Conservation (phyloP, 306 rosid species). For the Acacia acuminata region DNA sequence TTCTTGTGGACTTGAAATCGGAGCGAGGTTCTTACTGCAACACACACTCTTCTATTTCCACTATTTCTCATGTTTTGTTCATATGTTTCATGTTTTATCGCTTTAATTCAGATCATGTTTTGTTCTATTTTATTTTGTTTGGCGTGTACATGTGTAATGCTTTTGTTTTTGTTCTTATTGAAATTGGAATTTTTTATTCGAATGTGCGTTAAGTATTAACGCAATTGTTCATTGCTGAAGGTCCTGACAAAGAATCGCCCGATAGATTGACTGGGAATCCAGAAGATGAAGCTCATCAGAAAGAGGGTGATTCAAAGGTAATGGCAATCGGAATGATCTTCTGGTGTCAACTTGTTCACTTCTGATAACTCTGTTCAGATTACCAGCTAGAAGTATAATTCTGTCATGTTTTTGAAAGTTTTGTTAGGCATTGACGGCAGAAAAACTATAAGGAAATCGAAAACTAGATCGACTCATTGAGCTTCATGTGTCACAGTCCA, state of each 20-base stretch:
- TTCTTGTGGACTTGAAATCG: slow-evolving; percentile 69
- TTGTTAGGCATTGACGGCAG: slow-evolving; percentile 6
- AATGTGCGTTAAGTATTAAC: slow-evolving; percentile 8
- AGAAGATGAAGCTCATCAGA: slow-evolving; percentile 36
- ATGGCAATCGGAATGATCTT: not conserved
- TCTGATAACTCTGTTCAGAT: not conserved
- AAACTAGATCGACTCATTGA: slow-evolving; percentile 14
- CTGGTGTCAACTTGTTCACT: not conserved
- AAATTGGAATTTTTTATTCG: not conserved
- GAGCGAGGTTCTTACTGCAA: slow-evolving; percentile 54
- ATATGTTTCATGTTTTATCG: not conserved
- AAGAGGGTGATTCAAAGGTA: slow-evolving; percentile 62
- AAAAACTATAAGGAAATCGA: slow-evolving; percentile 9
- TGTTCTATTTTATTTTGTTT: not conserved
- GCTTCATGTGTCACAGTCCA: not conserved
- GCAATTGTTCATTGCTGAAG: slow-evolving; percentile 49
- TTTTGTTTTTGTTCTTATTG: not conserved
- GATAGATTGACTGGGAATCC: slow-evolving; percentile 31
- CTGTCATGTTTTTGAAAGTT: not conserved
- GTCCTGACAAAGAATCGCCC: slow-evolving; percentile 55
- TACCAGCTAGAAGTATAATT: slow-evolving; percentile 11
- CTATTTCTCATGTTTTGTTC: not conserved
- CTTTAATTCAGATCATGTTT: slow-evolving; percentile 21
- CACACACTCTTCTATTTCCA: not conserved
- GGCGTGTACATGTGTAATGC: not conserved